Base-by-base conservation (phyloP, 2,329 filamentous ascomycete genomes). In the Diplodia corticola region DNA sequence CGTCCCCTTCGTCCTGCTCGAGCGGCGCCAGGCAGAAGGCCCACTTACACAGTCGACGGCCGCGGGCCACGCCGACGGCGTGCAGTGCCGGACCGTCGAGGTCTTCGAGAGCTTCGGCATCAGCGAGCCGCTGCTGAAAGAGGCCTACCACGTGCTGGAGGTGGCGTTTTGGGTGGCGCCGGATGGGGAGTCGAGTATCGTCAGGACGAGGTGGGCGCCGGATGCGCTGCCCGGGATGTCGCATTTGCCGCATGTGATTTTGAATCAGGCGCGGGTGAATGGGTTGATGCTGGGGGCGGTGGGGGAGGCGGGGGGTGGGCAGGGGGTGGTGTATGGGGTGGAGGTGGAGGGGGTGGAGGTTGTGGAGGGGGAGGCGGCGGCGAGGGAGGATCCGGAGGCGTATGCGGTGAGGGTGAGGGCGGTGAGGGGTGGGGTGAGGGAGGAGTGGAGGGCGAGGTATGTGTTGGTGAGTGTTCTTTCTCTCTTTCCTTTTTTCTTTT, bases 91-190 rank as follows among this genome's bases (percentile, higher is more conserved):
- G 1, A 90, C 87, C 0, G 80, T 91, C 1, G 88, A 92, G 75
- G 90, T 92, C n/a, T 86, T 92, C 65, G 88, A 92, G 70, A 87
- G 85, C 6, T 89, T 92, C 68, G 89, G 86, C 1, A 82, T 92
- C 50, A 86, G 81, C 1, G 85, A 91, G 67, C 80, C 84, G 9
- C 81, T 85, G 3, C 85, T 88, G 79, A 85, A 86, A 24, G 88
- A 91, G 70, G 82, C 85, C 1, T 89, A 89, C 71, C 87, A 88
- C 70, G 85, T 91, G 73, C 79, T 89, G 2, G 89, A 90, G 77
- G 86, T 90, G 20, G 80, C 79, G 9, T 82, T 83, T 68, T 83
- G 81, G 81, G 71, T 35, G 69, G 6, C 65, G 15, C 71, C 75
- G 66, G 67, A 73, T 0, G 69, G 69, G 1, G 73, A 77, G 20